Conservation (phyloP, 2,329 filamentous ascomycete species). For the Talaromyces pinophilus region DNA sequence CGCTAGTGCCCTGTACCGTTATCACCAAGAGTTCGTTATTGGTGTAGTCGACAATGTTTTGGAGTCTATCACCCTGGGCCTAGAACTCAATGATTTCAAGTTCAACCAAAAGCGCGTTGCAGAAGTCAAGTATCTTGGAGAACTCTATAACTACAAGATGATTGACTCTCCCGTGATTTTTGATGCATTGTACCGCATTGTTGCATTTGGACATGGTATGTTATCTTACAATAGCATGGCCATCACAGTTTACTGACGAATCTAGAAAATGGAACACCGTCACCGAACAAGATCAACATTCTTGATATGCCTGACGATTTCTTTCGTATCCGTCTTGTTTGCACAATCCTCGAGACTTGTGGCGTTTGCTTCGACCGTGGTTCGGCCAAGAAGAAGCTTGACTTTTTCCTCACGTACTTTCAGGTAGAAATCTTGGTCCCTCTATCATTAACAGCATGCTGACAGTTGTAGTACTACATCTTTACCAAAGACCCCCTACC, state of each 20-base stretch:
- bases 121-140: constrained; percentile 93
- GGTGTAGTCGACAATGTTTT: constrained; percentile 89
- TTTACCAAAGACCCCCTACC: constrained; percentile 84
- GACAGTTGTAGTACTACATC: constrained; percentile 76
- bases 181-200: constrained; percentile 88
- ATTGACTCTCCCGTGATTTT: constrained; percentile 94
- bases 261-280: constrained; percentile 71
- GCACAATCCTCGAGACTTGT: constrained; percentile 89
- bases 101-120: constrained; percentile 93
- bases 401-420: constrained; percentile 95
- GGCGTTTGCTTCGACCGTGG: constrained; percentile 96
- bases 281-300: constrained; percentile 72
- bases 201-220: constrained; percentile 83
- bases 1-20: constrained; percentile 82
- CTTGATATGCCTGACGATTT: constrained; percentile 91
- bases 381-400: constrained; percentile 90
- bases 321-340: constrained; percentile 88
- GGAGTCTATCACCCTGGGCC: constrained; percentile 80
- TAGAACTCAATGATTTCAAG: constrained; percentile 96
- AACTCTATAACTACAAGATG: constrained; percentile 97
- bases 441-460: constrained; percentile 1
- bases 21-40: constrained; percentile 88
- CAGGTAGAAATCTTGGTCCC: constrained; percentile 56
- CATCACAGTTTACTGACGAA: background rate
- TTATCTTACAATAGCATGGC: constrained; percentile 16